Conservation (phyloP, 495 filamentous ascomycete species). For the Tuber calosporum region DNA sequence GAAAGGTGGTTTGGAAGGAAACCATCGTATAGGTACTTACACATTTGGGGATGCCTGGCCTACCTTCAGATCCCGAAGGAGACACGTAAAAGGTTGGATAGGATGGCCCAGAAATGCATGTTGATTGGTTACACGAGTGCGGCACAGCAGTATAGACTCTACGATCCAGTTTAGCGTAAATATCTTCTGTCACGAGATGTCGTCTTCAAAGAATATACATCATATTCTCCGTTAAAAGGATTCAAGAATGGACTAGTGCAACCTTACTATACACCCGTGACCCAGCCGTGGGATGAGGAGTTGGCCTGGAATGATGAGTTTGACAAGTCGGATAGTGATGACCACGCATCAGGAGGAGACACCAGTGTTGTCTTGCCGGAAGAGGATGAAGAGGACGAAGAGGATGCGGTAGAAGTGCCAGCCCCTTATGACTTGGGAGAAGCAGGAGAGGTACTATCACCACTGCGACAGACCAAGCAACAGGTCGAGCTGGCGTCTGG, state of each 20-base stretch:
- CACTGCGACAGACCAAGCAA: too few relatives aligned
- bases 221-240: neutral
- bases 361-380: too few relatives aligned
- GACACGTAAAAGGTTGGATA: neutral
- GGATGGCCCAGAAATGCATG: neutral
- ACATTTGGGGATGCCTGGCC: conserved; percentile 1
- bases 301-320: neutral
- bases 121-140: neutral
- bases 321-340: too few relatives aligned
- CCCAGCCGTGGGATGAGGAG: neutral
- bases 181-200: conserved; percentile 3
- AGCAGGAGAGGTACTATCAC: too few relatives aligned
- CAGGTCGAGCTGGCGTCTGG: too few relatives aligned
- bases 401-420: too few relatives aligned
- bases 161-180: neutral
- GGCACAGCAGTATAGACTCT: conserved; percentile 4
- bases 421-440: too few relatives aligned
- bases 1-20: neutral
- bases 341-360: too few relatives aligned
- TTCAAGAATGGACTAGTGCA: neutral
- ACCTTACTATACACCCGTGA: neutral
- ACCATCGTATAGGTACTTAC: neutral
- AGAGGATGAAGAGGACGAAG: neutral
- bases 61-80: conserved; percentile 12
- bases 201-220: neutral